phyloP scores from a whole-genome alignment of 108 stramenopile genomes.

The Cyclotella atomus region DNA sequence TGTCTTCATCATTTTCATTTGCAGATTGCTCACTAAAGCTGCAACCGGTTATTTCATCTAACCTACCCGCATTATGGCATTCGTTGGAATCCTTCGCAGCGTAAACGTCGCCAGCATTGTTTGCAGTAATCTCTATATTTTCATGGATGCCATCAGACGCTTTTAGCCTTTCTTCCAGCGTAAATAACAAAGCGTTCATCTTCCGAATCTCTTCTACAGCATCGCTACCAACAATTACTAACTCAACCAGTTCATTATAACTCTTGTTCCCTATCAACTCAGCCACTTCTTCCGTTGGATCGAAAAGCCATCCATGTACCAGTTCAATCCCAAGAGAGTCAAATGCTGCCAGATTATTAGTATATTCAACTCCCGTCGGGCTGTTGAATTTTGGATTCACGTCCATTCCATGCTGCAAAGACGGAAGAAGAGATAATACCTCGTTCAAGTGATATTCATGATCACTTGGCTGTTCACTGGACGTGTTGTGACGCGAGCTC shows the following conservation, averaged over 20 bases:
- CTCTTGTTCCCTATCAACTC: conserved; percentile 56
- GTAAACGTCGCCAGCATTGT: too few relatives aligned
- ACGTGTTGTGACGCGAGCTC: neutral
- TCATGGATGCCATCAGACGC: neutral
- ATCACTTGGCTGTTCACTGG: conserved; percentile 25
- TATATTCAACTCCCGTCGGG: conserved; percentile 88
- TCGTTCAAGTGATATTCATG: conserved; percentile 75
- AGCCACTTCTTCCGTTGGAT: conserved; percentile 71
- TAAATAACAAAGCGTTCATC: conserved; percentile 9
- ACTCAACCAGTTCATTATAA: conserved; percentile 95
- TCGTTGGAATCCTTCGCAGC: too few relatives aligned
- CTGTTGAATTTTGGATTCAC: conserved; percentile 94
- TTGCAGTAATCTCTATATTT: too few relatives aligned
- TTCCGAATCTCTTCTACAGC: conserved; percentile 42
- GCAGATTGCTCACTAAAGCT: too few relatives aligned
- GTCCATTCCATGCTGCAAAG: conserved; percentile 94
- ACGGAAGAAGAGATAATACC: conserved; percentile 83
- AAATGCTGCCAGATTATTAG: conserved; percentile 84
- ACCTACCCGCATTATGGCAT: too few relatives aligned
- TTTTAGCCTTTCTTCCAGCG: neutral
- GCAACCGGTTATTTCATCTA: too few relatives aligned
- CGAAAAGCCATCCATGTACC: conserved; percentile 97
- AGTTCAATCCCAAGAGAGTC: conserved; percentile 88
- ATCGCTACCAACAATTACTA: conserved; percentile 80
- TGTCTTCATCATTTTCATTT: too few relatives aligned